Base-by-base conservation (phyloP, 768 basidiomycete species). In the Psilocybe cyanescens region DNA sequence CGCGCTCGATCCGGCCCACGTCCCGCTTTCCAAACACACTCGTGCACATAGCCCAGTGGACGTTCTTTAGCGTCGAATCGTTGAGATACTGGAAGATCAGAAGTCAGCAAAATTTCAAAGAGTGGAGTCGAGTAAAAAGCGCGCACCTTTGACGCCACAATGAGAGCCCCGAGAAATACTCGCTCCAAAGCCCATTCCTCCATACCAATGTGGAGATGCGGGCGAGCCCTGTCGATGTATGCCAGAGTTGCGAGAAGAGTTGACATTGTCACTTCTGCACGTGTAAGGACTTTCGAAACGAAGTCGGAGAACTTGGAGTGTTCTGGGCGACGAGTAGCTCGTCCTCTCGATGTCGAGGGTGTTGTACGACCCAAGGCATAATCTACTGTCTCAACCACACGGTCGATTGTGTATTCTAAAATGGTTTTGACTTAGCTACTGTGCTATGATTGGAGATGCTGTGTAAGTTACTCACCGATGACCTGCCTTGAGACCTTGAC, bases 181-280 rank as follows among this genome's bases (percentile, higher is more conserved):
- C 94, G 87, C 75, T 95, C 93, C 52, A 91, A 81, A 12, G 94
- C 94, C 91, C 91, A 92, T 69, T 91, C 87, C 70, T 92, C 90
- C 61, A 91, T 78, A 8, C 89, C 89, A 65, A 92, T 92, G 70
- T 90, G 88, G 46, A 94, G 81, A 72, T 92, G 89, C 3, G 89
- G 89, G 67, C 87, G 87, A 2, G 91, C 89, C 58, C 92, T 78
- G 75, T 87, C 79, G 71, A 93, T 88, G 74, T 93, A 94, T 71
- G 88, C 89, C 56, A 92, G 85, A 6, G 90, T 74, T 35, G 84
- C 85, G 59, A 93, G 82, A 68, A 92, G 73, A 51, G 86, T 87
- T 45, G 90, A 82, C 52, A 86, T 83, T 64, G 85, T 82, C 65
- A 93, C 85, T 72, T 92, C 91, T 41, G 91, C 90, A 54, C 89